Conservation (phyloP, 148 eudicot genomes). For the Nyssa sinensis region DNA sequence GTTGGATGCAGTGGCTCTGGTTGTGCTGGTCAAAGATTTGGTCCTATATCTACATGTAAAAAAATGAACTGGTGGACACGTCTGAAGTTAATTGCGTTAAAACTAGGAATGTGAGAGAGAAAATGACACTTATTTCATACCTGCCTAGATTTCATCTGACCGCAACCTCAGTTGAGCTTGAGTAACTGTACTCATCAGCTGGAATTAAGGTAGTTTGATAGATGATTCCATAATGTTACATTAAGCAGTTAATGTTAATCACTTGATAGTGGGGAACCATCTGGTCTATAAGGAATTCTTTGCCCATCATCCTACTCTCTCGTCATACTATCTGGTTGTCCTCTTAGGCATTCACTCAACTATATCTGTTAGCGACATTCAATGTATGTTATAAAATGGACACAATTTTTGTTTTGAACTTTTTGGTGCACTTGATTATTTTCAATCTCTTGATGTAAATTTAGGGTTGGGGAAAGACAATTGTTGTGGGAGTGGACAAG, state of each 20-base stretch:
- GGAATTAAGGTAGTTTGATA: neutral
- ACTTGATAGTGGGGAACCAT: neutral
- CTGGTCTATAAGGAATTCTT: neutral
- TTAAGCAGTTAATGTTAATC: neutral
- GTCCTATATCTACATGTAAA: neutral
- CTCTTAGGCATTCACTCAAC: neutral
- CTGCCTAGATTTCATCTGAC: too few species aligned
- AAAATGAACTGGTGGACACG: neutral
- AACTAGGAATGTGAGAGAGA: neutral
- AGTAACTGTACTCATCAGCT: neutral
- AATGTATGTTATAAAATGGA: neutral
- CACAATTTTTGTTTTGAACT: neutral
- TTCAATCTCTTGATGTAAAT: constrained; percentile 3
- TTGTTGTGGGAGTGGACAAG: constrained; percentile 77
- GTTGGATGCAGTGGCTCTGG: neutral
- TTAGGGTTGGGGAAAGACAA: constrained; percentile 97
- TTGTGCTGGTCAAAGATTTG: neutral
- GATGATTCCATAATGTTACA: neutral
- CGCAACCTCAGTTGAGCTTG: too few species aligned
- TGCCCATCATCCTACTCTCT: neutral
- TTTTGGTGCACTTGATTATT: neutral
- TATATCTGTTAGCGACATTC: neutral
- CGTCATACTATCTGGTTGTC: neutral
- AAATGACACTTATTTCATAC: neutral
- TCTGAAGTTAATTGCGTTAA: neutral